phyloP scores from a whole-genome alignment of 768 basidiomycete genomes.

The Dentipellis sp. region DNA sequence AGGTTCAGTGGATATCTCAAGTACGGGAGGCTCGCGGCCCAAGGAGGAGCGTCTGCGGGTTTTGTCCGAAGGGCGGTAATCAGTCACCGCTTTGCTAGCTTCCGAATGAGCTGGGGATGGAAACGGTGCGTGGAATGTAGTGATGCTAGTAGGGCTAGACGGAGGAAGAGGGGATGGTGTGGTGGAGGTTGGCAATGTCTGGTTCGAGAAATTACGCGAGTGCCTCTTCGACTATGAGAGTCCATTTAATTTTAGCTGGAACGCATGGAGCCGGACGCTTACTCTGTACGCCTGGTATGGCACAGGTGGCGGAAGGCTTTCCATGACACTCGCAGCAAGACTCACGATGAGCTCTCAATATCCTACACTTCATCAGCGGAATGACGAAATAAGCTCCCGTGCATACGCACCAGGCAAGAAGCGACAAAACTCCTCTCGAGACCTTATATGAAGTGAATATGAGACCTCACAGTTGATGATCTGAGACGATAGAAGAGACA shows the following conservation, averaged over 20 bases:
- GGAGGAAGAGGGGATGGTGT: conserved; percentile 9
- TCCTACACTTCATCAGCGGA: no score
- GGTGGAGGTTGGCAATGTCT: conserved; percentile 11
- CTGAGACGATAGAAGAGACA: no score
- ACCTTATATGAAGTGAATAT: no score
- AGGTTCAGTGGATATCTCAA: neutral
- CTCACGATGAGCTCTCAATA: no score
- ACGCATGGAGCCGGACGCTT: conserved; percentile 4
- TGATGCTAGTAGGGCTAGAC: neutral
- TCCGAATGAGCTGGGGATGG: neutral
- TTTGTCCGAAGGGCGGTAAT: neutral
- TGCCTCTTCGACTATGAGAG: conserved; percentile 36
- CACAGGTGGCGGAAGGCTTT: conserved; percentile 24
- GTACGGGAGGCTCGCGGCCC: neutral
- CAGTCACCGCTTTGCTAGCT: no score
- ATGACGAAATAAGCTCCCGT: no score
- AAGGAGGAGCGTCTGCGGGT: neutral
- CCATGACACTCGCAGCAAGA: conserved; percentile 6
- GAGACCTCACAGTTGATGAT: no score
- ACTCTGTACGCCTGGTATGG: conserved; percentile 46
- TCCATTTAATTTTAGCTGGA: neutral
- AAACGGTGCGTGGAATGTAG: neutral
- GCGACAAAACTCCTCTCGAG: no score
- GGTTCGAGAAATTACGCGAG: conserved; percentile 28
- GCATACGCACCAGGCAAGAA: no score